Percentiles rank a stretch among this genome's conserved stretches.
These are phyloP conservation scores for Phytophthora cajani DNA, from an alignment of 352 stramenopile genomes.

Conservation along the genomic window DNA sequence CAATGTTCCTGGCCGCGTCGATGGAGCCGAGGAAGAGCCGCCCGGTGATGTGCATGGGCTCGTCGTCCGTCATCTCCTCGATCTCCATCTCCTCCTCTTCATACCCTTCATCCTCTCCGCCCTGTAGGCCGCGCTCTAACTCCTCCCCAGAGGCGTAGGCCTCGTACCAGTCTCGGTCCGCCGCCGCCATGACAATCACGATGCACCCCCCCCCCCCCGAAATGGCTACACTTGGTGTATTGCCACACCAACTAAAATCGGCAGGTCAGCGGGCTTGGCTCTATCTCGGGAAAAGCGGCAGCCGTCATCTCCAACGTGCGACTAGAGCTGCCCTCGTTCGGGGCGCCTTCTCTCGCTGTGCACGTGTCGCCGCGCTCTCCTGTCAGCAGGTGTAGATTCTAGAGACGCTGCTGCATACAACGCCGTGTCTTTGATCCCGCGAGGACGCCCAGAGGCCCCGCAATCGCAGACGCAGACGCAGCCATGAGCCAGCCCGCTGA, in stretches of 20 bases:
- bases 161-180: conserved; percentile 22
- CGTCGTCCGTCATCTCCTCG: conserved; percentile 66
- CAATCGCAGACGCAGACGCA: background rate
- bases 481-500: conserved; percentile 29
- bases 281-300: background rate
- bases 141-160: conserved; percentile 21
- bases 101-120: conserved; percentile 6
- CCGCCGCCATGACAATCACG: conserved; percentile 8
- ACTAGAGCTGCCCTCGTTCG: background rate
- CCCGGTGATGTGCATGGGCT: conserved; percentile 55
- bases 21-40: conserved; percentile 72
- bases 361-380: background rate
- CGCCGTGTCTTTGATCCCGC: background rate
- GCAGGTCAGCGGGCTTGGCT: background rate
- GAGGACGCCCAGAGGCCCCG: background rate
- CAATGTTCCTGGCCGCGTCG: conserved; percentile 62
- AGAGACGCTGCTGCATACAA: background rate
- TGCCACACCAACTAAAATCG: background rate
- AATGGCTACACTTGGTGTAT: conserved; percentile 11
- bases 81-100: conserved; percentile 59
- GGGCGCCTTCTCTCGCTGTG: background rate
- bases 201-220: background rate
- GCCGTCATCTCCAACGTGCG: background rate
- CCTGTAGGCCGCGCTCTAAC: conserved; percentile 1
- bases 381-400: background rate